A percentile compares a stretch with the other conserved stretches of the same genome.
Evolutionary conservation across 1,284 basidiomycete genomes (phyloP).

Genomic region (Cyathus pygmaeus): DNA sequence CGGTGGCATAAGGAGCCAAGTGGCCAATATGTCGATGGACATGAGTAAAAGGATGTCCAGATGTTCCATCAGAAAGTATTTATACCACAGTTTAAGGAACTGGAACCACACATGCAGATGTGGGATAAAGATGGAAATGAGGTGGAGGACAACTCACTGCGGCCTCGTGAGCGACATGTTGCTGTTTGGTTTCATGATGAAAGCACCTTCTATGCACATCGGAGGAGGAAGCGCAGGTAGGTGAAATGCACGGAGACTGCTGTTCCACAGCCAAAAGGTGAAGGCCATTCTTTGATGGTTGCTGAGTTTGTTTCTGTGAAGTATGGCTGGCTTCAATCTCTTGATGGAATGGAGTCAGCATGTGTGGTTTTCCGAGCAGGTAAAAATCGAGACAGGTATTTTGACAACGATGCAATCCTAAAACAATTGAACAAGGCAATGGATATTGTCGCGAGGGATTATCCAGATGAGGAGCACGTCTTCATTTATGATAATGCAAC

Average conservation of each 20-base stretch:
- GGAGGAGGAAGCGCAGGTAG: neutral
- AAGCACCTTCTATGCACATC: neutral
- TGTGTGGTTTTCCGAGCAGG: constrained; percentile 31
- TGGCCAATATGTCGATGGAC: neutral
- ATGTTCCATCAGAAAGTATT: neutral
- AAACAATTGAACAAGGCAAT: constrained; percentile 32
- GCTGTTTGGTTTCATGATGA: neutral
- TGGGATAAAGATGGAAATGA: neutral
- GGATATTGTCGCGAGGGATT: constrained; percentile 31
- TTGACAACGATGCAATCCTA: constrained; percentile 30
- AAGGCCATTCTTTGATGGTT: constrained; percentile 28
- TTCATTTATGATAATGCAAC: constrained; percentile 46
- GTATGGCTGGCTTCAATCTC: constrained; percentile 37
- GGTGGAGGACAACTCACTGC: neutral
- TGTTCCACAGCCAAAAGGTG: constrained; percentile 9
- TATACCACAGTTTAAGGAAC: neutral
- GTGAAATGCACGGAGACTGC: neutral
- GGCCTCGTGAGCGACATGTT: neutral
- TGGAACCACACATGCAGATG: neutral
- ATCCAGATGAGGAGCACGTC: constrained; percentile 34
- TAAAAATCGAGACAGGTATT: constrained; percentile 38
- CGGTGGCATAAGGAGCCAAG: neutral
- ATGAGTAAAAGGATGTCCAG: neutral
- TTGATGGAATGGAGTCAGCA: constrained; percentile 21
- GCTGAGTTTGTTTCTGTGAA: constrained; percentile 40